Base-by-base conservation (phyloP, 345 rosid species). In the Euphorbia peplus region DNA sequence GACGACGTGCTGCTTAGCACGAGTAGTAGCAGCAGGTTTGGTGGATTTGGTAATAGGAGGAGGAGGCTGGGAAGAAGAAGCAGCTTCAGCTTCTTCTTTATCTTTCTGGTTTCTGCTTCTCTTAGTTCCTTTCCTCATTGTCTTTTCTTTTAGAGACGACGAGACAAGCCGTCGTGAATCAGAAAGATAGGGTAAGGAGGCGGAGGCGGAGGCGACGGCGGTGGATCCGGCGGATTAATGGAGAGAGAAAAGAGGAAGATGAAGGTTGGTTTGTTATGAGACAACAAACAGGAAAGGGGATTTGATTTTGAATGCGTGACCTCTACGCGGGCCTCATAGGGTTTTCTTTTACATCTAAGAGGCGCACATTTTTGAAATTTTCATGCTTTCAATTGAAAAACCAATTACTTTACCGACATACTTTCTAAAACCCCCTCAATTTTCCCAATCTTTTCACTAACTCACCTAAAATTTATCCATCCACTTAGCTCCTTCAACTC, bases 1-100 rank as follows among this genome's bases (percentile, higher is more conserved):
- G 24, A 71, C 80, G 18, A 74, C 69, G 19, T 84, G 82, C 80
- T 84, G 82, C 80, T 90, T 88, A 74, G 90, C 83, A 60, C 72
- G 75, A 21, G 85, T 32, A 48, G 79, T 72, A 21, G 85, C 32
- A 48, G 79, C 72, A 21, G 78, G 77, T 41, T 59, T 63, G 16
- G 70, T 24, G 9, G 52, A 2, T 19, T n/a, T n/a, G n/a, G n/a
- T n/a, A n/a, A n/a, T n/a, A n/a, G n/a, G n/a, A n/a, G n/a, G n/a
- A n/a, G n/a, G n/a, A 8, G 54, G 1, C 28, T 68, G 24, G 3
- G 64, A 9, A 69, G 57, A 51, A 21, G 72, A 30, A 22, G 66
- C 51, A 48, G 39, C 68, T 24, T 54, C 10, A 2, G 37, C 56
- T 73, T 35, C 73, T 37, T 3, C 54, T 13, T 52, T 57, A 22